Conservation (phyloP, 176 grass and related monocot species). For the Poa annua region DNA sequence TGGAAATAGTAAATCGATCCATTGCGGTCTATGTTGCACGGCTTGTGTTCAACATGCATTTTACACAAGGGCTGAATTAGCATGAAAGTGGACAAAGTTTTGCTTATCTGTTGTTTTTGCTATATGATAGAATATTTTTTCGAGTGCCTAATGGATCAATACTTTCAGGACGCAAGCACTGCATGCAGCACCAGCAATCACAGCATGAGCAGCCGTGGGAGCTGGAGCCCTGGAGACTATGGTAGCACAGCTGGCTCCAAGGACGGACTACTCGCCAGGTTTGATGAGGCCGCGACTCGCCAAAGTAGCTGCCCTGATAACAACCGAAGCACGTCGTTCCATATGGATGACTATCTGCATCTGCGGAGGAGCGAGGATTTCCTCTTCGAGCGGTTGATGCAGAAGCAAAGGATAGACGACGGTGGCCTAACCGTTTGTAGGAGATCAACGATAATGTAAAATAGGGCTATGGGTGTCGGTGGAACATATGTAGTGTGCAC, state of each 20-base stretch:
- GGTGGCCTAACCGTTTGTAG: conserved; percentile 69
- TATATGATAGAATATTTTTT: not conserved
- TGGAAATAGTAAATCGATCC: not conserved
- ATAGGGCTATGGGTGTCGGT: not conserved
- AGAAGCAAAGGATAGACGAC: conserved; percentile 61
- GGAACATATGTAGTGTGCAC: not conserved
- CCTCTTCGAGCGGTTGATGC: conserved; percentile 68
- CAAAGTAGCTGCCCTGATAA: conserved; percentile 40
- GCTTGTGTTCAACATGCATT: not conserved
- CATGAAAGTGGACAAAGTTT: not conserved
- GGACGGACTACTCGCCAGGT: conserved; percentile 39
- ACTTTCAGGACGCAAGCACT: conserved; percentile 57
- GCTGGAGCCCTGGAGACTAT: conserved; percentile 69
- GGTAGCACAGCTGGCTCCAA: conserved; percentile 41
- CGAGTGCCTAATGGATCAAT: conserved; percentile 10
- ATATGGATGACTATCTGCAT: conserved; percentile 74
- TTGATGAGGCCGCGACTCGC: conserved; percentile 32
- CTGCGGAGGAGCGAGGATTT: conserved; percentile 59
- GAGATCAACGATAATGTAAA: conserved; percentile 54
- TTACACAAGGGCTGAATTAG: not conserved
- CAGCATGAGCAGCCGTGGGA: conserved; percentile 62
- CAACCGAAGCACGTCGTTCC: conserved; percentile 43
- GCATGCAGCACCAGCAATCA: conserved; percentile 45
- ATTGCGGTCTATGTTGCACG: not conserved
- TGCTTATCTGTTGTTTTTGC: not conserved